These are phyloP conservation scores for Albophoma yamanashiensis DNA, from an alignment of 2,329 filamentous ascomycete species.

Conservation along the genomic window DNA sequence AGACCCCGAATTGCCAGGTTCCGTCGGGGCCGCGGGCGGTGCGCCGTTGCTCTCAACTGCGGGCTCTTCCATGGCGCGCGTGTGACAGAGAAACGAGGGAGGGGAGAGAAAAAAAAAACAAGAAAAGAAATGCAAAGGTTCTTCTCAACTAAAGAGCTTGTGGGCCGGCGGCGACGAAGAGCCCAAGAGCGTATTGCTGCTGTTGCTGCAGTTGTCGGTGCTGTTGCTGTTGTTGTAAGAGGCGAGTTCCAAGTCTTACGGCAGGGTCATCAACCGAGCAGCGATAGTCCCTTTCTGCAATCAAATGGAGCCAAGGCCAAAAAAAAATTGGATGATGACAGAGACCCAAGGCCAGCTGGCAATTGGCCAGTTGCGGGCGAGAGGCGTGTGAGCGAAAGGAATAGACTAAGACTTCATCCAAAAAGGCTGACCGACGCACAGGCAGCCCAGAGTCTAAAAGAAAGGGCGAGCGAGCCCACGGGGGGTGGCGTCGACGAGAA, in stretches of 20 bases:
- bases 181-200: background rate
- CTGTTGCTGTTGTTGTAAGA: background rate
- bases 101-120: background rate
- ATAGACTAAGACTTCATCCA: background rate
- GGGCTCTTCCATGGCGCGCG: background rate
- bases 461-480: background rate
- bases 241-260: background rate
- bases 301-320: background rate
- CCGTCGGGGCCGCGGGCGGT: background rate
- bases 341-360: background rate
- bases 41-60: background rate
- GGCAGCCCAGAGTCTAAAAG: background rate
- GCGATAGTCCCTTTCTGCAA: background rate
- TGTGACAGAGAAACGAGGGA: background rate
- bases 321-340: background rate
- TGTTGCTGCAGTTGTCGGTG: background rate
- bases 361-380: background rate
- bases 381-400: background rate
- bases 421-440: background rate
- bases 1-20: background rate
- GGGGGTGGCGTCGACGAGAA: background rate
- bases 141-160: background rate
- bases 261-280: background rate
- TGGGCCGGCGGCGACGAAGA: background rate
- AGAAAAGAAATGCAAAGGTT: background rate